Conservation (phyloP, 176 grass and related monocot genomes). For the Themeda triandra region DNA sequence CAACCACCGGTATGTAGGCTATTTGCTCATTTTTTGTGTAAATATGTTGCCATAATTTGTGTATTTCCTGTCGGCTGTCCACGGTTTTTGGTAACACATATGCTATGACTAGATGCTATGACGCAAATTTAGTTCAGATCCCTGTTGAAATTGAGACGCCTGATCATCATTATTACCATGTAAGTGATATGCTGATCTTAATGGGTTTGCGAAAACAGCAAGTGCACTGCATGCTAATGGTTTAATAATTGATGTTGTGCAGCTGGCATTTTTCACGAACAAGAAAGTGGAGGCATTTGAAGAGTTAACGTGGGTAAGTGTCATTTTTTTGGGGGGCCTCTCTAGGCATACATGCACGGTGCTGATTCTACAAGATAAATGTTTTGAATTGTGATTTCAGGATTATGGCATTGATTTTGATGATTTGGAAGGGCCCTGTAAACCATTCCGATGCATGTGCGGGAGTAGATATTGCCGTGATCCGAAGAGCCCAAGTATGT, state of each 20-base stretch:
- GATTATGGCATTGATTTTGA: constrained; percentile 40
- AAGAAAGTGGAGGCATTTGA: constrained; percentile 82
- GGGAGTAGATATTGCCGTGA: constrained; percentile 31
- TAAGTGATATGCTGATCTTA: constrained; percentile 25
- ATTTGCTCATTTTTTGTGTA: neutral
- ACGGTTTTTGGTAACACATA: constrained; percentile 9
- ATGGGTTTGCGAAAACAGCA: neutral
- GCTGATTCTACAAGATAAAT: neutral
- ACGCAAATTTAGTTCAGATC: constrained; percentile 72
- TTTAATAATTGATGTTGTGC: constrained; percentile 16
- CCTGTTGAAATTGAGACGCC: constrained; percentile 76
- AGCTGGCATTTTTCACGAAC: constrained; percentile 75
- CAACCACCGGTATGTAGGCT: constrained; percentile 61
- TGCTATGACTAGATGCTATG: constrained; percentile 55
- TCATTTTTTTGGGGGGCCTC: neutral
- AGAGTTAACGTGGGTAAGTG: constrained; percentile 82
- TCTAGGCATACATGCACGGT: neutral
- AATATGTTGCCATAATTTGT: neutral
- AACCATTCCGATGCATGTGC: constrained; percentile 37
- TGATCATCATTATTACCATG: constrained; percentile 77
- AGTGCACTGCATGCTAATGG: neutral
- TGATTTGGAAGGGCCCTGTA: neutral
- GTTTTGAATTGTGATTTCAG: constrained; percentile 19
- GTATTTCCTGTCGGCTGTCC: neutral
- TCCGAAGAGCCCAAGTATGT: constrained; percentile 20